Base-by-base conservation (phyloP, 1,284 basidiomycete species). In the Malassezia yamatoensis region DNA sequence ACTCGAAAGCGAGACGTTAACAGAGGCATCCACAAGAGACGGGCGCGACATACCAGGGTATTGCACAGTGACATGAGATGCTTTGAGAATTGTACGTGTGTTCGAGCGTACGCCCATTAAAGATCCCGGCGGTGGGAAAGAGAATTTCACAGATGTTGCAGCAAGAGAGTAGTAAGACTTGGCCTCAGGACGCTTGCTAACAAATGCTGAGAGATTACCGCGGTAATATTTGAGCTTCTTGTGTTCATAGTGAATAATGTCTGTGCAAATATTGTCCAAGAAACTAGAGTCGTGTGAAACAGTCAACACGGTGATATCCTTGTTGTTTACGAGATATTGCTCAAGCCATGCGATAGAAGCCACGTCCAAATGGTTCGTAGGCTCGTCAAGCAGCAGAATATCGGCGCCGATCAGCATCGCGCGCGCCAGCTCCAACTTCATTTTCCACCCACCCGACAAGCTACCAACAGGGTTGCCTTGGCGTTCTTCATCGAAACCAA, bases 231-330 rank as follows among this genome's bases (percentile, higher is more conserved):
- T 88, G 64, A 98, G 83, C 81, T 93, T 94, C 80, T 96, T 96
- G 66, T 80, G 79, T 78, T 96, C 90, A 79, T 96, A 98, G 79
- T 96, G 93, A 65, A 96, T 88, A 71, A 98, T 91, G 77, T 98
- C 93, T 63, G 93, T 91, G 64, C 91, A 96, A 58, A 96, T 83
- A 76, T 88, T 87, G 80, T 98, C 93, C 66, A 98, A 80, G 81
- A 98, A 98, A 72, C 89, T 86, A 66, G 90, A 94, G 79, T 98
- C 93, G 81, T 98, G 93, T 78, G 90, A 94, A 76, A 98, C 82
- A 70, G 96, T 90, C 66, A 98, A 80, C 76, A 88, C 91, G 51
- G 93, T 98, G 62, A 72, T 70, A 59, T 74, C 61, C 51, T 58
- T 56, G 65, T 72, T 70, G 51, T 62, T 64, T 48, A 70, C 63